Evolutionary conservation across 192 early-diverging fungal species (phyloP).

Genomic region (Backusella parvicylindrica): DNA sequence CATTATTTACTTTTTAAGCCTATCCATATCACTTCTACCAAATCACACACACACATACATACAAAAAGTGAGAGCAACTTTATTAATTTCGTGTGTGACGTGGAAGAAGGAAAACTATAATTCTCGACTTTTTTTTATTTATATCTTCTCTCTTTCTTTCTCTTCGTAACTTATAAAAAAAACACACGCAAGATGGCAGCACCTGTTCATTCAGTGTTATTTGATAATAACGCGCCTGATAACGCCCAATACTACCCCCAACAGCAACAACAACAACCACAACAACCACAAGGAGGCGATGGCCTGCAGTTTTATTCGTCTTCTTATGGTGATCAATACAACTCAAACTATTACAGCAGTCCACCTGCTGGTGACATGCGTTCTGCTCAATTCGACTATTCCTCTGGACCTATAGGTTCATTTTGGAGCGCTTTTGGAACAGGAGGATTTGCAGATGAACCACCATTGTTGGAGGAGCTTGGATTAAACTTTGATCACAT

Average conservation of each 20-base stretch:
- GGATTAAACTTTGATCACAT: slow-evolving; percentile 95
- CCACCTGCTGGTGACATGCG: slow-evolving; percentile 33
- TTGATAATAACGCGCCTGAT: slow-evolving; percentile 23
- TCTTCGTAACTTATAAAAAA: neutral
- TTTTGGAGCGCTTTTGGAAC: slow-evolving; percentile 84
- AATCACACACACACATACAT: no score
- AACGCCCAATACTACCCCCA: slow-evolving; percentile 27
- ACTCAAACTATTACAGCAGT: slow-evolving; percentile 29
- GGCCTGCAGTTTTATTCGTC: slow-evolving; percentile 55
- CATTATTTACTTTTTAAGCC: no score
- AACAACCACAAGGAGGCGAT: slow-evolving; percentile 23
- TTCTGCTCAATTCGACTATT: slow-evolving; percentile 16
- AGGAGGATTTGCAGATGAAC: slow-evolving; percentile 89
- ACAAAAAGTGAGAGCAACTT: neutral
- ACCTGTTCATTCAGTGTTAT: slow-evolving; percentile 38
- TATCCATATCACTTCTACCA: neutral
- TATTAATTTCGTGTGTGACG: neutral
- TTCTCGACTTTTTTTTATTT: neutral
- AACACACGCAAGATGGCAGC: slow-evolving; percentile 2
- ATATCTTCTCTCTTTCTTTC: neutral
- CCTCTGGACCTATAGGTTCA: slow-evolving; percentile 16
- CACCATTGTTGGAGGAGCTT: slow-evolving; percentile 94
- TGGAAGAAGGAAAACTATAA: neutral
- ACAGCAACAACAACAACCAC: slow-evolving; percentile 1
- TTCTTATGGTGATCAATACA: slow-evolving; percentile 46